phyloP scores from a whole-genome alignment of 257 asterid species.

The Solanum sparsipilum region DNA sequence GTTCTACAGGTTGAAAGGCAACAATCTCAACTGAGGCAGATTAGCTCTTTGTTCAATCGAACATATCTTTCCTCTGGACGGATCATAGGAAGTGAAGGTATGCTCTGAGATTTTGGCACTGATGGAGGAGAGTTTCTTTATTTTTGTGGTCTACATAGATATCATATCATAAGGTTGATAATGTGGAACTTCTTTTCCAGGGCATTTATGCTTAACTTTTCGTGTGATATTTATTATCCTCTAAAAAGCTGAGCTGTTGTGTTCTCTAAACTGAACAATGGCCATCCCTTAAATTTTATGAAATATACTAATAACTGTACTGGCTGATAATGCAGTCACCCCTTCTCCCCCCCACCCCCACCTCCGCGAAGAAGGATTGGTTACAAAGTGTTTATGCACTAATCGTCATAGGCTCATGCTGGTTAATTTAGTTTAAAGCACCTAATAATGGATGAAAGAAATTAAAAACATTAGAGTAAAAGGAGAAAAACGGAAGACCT shows the following conservation, averaged over 20 bases:
- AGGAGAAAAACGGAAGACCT: neutral
- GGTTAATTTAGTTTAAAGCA: neutral
- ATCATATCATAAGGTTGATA: neutral
- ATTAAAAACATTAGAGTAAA: neutral
- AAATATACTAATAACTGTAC: neutral
- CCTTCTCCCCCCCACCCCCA: neutral
- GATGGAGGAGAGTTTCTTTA: neutral
- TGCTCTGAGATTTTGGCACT: neutral
- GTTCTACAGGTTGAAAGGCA: conserved; percentile 41
- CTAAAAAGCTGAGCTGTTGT: neutral
- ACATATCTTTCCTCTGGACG: conserved; percentile 25
- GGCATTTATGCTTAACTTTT: neutral
- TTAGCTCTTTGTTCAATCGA: conserved; percentile 34
- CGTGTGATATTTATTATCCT: neutral
- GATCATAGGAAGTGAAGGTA: conserved; percentile 40
- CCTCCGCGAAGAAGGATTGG: neutral
- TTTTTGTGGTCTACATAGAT: neutral
- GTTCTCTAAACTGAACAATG: neutral
- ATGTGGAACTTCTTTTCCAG: neutral
- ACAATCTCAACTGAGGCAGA: conserved; percentile 53
- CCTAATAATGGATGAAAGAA: neutral
- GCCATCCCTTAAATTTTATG: neutral
- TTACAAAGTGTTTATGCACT: neutral
- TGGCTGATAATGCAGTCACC: neutral
- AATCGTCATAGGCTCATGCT: neutral